phyloP scores from a whole-genome alignment of 345 rosid genomes.

The Euphorbia peplus region DNA sequence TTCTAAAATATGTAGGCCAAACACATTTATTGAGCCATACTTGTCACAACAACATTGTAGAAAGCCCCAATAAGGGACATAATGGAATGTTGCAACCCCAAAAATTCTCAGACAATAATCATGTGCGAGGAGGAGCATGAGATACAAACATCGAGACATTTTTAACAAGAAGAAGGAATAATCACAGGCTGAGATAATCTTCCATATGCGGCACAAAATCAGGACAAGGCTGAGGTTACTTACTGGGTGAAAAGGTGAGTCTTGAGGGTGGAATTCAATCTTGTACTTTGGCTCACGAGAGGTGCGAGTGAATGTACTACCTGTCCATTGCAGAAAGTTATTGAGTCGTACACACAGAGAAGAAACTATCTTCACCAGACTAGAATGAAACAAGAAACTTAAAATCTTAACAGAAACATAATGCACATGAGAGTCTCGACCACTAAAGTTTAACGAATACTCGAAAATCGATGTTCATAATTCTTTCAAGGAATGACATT shows the following conservation, averaged over 20 bases:
- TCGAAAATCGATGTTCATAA: not conserved
- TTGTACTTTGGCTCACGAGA: constrained; percentile 79
- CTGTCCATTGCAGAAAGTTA: constrained; percentile 30
- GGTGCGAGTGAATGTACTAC: constrained; percentile 63
- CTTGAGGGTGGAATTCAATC: constrained; percentile 66
- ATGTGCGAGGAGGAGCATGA: not conserved
- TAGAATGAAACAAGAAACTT: not conserved
- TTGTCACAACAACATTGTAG: not conserved
- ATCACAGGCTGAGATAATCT: not conserved
- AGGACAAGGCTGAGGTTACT: constrained; percentile 22
- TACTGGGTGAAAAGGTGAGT: constrained; percentile 78
- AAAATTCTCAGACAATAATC: not conserved
- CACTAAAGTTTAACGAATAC: not conserved
- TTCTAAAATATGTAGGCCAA: not conserved
- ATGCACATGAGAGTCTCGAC: not conserved
- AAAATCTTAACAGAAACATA: not conserved
- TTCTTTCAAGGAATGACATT: not conserved
- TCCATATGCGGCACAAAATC: not conserved
- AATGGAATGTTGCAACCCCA: not conserved
- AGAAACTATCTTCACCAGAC: not conserved
- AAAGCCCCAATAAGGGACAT: not conserved
- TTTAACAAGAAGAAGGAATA: not conserved
- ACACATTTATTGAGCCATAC: not conserved
- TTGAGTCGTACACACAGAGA: not conserved
- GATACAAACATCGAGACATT: not conserved